Base-by-base conservation (phyloP, 495 filamentous ascomycete genomes). In the Penicillium pancosmium region DNA sequence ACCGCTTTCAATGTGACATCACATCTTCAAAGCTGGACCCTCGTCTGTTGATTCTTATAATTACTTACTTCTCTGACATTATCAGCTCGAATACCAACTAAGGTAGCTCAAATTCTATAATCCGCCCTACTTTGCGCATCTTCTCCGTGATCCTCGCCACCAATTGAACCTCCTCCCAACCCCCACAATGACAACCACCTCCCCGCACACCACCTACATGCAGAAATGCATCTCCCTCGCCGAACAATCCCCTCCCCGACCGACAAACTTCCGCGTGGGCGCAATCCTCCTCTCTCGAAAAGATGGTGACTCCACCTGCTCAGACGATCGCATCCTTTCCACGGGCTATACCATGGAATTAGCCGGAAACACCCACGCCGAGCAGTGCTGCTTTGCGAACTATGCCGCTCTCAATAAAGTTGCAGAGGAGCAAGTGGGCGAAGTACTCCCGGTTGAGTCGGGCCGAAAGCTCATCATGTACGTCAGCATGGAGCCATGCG, bases 401-500 rank as follows among this genome's bases (percentile, higher is more conserved):
- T 82, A 88, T 25, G 82, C 86, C n/a, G 62, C 73, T 16, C 63
- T 69, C 6, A 78, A 83, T 55, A 60, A 59, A 13, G 72, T 88
- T 9, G 34, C 78, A 5, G 86, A 89, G 51, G 84, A 84, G 19
- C 62, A 75, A 12, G 76, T 92, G 12, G 72, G 64, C 15, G 70
- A 81, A 12, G 79, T 82, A 1, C 77, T 94, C 1, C 84, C 86
- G 0, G 56, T 61, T 8, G 67, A 73, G 38, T 50, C 66, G 0
- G 21, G 68, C 54, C 73, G 73, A 1, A 74, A 73, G 40, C 77
- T 88, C 4, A 81, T 86, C 11, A 78, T 98, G 33, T 98, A 97
- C 70, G 96, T 95, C 1, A 97, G 92, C 0, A 89, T 98, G 78
- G 94, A 98, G 75, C 94, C 94, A 1, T 98, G 94, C 72, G 89